phyloP scores from a whole-genome alignment of 1,284 basidiomycete genomes.

The Hypsizygus ulmarius region DNA sequence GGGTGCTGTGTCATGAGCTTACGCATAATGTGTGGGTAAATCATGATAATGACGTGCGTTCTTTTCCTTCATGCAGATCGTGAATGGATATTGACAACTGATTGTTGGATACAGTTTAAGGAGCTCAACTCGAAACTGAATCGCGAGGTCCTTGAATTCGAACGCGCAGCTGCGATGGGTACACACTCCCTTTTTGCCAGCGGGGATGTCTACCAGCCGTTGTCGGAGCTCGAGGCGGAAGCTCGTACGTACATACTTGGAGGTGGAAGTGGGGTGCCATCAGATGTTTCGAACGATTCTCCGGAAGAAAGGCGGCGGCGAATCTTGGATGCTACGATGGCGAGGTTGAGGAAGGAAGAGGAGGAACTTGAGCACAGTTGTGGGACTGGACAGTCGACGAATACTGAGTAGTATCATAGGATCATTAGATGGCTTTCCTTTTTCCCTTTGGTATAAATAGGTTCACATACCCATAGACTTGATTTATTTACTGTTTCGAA shows the following conservation, averaged over 20 bases:
- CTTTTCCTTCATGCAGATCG: not conserved
- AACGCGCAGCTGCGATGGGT: slow-evolving; percentile 49
- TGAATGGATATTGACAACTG: not conserved
- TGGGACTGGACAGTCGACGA: slow-evolving; percentile 40
- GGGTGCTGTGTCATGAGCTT: slow-evolving; percentile 74
- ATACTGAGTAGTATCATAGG: no score
- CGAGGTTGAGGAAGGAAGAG: slow-evolving; percentile 58
- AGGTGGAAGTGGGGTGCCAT: slow-evolving; percentile 28
- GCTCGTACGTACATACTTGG: slow-evolving; percentile 47
- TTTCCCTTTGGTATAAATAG: no score
- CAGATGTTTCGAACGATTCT: slow-evolving; percentile 35
- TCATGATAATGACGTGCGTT: slow-evolving; percentile 69
- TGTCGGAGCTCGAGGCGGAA: slow-evolving; percentile 54
- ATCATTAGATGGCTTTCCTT: no score
- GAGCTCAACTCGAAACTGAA: slow-evolving; percentile 73
- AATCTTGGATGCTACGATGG: slow-evolving; percentile 57
- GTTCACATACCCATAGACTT: no score
- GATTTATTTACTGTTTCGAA: no score
- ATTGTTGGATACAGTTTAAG: slow-evolving; percentile 55
- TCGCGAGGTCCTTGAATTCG: slow-evolving; percentile 67
- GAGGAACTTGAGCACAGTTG: slow-evolving; percentile 71
- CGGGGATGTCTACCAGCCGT: slow-evolving; percentile 47
- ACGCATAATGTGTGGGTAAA: slow-evolving; percentile 71
- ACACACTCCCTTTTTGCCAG: slow-evolving; percentile 49
- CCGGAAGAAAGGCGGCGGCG: slow-evolving; percentile 54